Conservation (phyloP, 2,329 filamentous ascomycete species). For the Trichoderma brevicompactum region DNA sequence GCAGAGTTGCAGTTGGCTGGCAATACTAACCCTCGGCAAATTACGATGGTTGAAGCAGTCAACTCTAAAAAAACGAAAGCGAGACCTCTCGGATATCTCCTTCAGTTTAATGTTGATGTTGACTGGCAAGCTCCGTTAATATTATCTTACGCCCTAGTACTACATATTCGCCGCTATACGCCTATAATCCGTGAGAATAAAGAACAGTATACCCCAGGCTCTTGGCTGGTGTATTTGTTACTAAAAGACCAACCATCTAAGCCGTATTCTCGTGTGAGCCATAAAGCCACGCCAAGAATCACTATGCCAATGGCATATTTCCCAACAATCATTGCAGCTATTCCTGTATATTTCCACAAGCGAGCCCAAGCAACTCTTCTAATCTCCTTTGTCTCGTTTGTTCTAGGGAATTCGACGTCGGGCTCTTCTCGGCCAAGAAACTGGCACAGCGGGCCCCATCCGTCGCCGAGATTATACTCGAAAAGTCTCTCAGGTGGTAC, state of each 20-base stretch:
- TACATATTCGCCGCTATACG: not conserved
- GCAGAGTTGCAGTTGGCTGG: too few relatives aligned
- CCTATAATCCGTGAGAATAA: not conserved
- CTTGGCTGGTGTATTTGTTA: not conserved
- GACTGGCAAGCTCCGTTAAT: too few relatives aligned
- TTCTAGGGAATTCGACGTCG: conserved; percentile 38
- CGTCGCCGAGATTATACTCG: conserved; percentile 40
- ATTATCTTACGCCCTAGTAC: too few relatives aligned
- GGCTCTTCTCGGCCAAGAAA: conserved; percentile 44
- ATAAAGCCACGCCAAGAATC: not conserved
- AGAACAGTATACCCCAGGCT: not conserved
- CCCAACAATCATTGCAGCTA: not conserved
- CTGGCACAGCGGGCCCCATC: conserved; percentile 45
- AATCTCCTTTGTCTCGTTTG: conserved; percentile 39
- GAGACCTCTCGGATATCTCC: too few relatives aligned
- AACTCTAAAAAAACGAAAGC: too few relatives aligned
- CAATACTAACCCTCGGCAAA: too few relatives aligned
- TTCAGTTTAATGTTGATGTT: too few relatives aligned
- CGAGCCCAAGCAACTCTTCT: not conserved
- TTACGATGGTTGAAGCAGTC: too few relatives aligned
- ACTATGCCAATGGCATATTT: not conserved
- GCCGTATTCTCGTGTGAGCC: not conserved
- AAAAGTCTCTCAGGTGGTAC: conserved; percentile 37
- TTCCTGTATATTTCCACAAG: not conserved
- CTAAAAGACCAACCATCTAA: not conserved